phyloP scores from a whole-genome alignment of 352 stramenopile genomes.

The Pythium phragmitis region DNA sequence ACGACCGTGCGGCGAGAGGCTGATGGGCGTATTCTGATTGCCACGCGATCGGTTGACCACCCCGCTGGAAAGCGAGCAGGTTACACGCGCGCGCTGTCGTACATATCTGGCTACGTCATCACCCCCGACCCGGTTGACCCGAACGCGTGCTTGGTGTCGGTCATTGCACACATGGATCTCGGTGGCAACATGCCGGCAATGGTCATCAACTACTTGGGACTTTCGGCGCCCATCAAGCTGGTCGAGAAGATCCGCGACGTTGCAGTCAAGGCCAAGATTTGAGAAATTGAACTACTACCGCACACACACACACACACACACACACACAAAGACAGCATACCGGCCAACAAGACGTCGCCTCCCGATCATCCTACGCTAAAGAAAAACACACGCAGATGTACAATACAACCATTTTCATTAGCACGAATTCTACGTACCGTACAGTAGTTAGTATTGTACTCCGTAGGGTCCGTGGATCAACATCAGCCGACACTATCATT shows the following conservation, averaged over 20 bases:
- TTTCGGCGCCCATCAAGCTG: constrained; percentile 81
- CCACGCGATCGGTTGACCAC: constrained; percentile 69
- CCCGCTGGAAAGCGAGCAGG: constrained; percentile 41
- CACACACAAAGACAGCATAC: background rate
- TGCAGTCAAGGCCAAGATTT: constrained; percentile 18
- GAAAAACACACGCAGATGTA: background rate
- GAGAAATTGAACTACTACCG: background rate
- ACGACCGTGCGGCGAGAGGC: constrained; percentile 51
- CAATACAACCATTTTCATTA: too few species aligned
- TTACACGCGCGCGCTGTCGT: constrained; percentile 27
- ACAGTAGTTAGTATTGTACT: too few species aligned
- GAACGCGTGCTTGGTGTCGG: constrained; percentile 59
- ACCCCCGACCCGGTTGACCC: constrained; percentile 58
- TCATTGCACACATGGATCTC: constrained; percentile 80
- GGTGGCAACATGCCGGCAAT: constrained; percentile 65
- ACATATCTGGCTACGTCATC: constrained; percentile 74
- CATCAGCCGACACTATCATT: too few species aligned
- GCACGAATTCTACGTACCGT: too few species aligned
- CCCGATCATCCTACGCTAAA: background rate
- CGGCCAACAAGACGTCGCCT: background rate
- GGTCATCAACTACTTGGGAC: constrained; percentile 71
- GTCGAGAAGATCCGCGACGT: constrained; percentile 65
- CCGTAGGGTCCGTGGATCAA: too few species aligned
- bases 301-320: background rate
- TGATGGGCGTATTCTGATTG: constrained; percentile 60